Evolutionary conservation across 768 basidiomycete genomes (phyloP).

Genomic region (Hemileccinum rubropunctum): DNA sequence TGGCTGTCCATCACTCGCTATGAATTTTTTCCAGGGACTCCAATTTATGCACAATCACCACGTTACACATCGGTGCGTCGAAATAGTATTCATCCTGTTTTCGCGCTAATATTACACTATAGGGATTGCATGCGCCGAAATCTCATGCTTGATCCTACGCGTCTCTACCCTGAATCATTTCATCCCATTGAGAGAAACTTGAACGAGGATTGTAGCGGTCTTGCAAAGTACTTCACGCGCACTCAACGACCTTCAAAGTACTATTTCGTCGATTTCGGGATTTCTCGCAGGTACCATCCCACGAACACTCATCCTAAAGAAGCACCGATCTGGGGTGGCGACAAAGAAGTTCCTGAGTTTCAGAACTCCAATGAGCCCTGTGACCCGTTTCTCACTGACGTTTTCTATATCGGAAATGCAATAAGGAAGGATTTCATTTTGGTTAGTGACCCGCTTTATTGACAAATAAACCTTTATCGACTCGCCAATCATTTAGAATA

Average conservation of each 20-base stretch:
- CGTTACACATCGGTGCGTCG: slow-evolving; percentile 10
- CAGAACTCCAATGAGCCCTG: too few species aligned
- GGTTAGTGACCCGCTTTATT: slow-evolving; percentile 34
- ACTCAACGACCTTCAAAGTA: slow-evolving; percentile 25
- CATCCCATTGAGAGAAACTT: slow-evolving; percentile 15
- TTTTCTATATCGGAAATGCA: slow-evolving; percentile 43
- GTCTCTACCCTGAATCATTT: too few species aligned
- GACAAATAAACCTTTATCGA: background rate
- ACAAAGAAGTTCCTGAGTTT: too few species aligned
- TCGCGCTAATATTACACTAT: background rate
- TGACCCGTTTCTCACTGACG: slow-evolving; percentile 43
- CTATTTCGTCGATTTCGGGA: slow-evolving; percentile 31
- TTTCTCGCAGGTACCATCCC: slow-evolving; percentile 35
- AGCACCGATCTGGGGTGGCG: too few species aligned
- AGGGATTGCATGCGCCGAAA: slow-evolving; percentile 33
- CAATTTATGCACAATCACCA: too few species aligned
- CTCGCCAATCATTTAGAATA: background rate
- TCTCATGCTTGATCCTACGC: slow-evolving; percentile 32
- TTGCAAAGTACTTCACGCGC: slow-evolving; percentile 28
- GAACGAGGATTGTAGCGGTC: slow-evolving; percentile 18
- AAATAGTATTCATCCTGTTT: too few species aligned
- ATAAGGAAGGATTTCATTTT: too few species aligned
- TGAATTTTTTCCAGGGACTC: too few species aligned
- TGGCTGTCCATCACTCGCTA: background rate
- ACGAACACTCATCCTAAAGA: slow-evolving; percentile 16